phyloP scores from a whole-genome alignment of 345 rosid species.

The Camelina laxa region DNA sequence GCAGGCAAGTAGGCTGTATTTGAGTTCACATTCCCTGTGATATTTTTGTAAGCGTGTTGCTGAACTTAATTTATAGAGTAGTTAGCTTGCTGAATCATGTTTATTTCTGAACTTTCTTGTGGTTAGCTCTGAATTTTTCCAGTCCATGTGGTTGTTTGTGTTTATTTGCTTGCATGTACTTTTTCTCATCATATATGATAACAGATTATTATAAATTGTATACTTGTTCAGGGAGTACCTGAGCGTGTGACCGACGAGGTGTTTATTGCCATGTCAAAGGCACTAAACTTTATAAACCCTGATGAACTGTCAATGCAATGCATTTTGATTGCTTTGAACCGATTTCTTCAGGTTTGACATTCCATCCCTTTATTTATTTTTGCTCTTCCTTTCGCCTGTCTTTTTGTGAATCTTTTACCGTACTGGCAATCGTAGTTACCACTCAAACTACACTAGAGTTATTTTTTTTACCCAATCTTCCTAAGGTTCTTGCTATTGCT shows the following conservation, averaged over 20 bases:
- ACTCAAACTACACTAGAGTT: not conserved
- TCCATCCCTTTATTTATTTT: not conserved
- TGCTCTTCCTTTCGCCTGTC: not conserved
- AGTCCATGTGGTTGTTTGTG: conserved; percentile 6
- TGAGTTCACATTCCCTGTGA: conserved; percentile 10
- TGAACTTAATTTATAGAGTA: conserved; percentile 5
- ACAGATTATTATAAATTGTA: conserved; percentile 1
- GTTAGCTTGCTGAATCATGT: not conserved
- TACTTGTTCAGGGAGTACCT: conserved; percentile 67
- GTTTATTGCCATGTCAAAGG: conserved; percentile 98
- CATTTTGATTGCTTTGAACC: conserved; percentile 86
- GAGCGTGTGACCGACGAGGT: conserved; percentile 94
- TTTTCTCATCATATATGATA: conserved; percentile 9
- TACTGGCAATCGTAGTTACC: not conserved
- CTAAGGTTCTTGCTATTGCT: not conserved
- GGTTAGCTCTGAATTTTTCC: not conserved
- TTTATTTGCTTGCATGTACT: not conserved
- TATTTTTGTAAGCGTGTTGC: conserved; percentile 1
- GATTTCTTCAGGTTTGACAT: conserved; percentile 85
- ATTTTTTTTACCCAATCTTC: not conserved
- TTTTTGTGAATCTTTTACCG: not conserved
- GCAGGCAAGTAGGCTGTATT: conserved; percentile 58
- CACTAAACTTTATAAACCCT: conserved; percentile 89
- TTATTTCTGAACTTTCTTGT: not conserved
- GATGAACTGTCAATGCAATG: conserved; percentile 97